Evolutionary conservation across 2,329 filamentous ascomycete genomes (phyloP).

Genomic region (Epichloe amarillans): DNA sequence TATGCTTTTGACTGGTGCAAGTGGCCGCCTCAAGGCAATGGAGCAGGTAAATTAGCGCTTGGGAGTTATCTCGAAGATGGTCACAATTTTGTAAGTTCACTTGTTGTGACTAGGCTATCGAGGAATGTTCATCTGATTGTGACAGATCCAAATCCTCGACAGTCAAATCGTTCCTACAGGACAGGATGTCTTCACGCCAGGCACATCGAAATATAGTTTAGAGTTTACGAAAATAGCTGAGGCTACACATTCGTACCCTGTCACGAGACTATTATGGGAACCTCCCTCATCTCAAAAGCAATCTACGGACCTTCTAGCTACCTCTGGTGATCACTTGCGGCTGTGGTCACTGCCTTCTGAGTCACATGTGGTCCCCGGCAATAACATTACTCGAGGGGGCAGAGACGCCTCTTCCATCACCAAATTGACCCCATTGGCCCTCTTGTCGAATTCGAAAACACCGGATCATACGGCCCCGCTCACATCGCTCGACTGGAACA

Average conservation of each 20-base stretch:
- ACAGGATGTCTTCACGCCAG: conserved; percentile 54
- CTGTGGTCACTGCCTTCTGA: conserved; percentile 82
- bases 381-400: conserved; percentile 51
- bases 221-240: conserved; percentile 92
- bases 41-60: conserved; percentile 83
- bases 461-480: conserved; percentile 95
- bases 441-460: conserved; percentile 95
- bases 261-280: conserved; percentile 91
- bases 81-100: conserved; percentile 73
- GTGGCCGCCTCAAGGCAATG: conserved; percentile 70
- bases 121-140: conserved; percentile 4
- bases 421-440: conserved; percentile 83
- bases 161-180: conserved; percentile 64
- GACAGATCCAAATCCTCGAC: conserved; percentile 90
- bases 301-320: conserved; percentile 86
- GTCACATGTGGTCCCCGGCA: conserved; percentile 40
- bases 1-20: conserved; percentile 99
- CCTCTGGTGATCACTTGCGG: conserved; percentile 85
- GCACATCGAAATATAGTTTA: conserved; percentile 59
- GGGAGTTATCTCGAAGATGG: conserved; percentile 96
- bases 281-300: conserved; percentile 90
- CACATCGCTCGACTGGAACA: conserved; percentile 97
- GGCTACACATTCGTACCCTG: conserved; percentile 94
- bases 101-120: not conserved
- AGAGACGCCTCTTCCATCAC: conserved; percentile 45